Evolutionary conservation across 495 filamentous ascomycete species (phyloP), one percentile per base, ranked within the genome.

Genomic region (Talaromyces trachyspermus): DNA sequence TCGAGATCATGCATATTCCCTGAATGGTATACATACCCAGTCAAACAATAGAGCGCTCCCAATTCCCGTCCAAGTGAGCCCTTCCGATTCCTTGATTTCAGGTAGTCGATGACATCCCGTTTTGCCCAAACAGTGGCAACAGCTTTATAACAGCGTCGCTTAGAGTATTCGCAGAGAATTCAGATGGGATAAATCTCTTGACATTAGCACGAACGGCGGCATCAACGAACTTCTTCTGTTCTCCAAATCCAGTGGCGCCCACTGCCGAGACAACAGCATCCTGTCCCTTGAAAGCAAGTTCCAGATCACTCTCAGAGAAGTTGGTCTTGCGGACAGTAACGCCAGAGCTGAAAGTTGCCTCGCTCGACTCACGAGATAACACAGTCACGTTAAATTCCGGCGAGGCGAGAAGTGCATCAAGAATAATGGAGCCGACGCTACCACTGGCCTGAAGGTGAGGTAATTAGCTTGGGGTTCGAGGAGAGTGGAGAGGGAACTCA

Each of bases 141-240:
- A 74, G 40, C 11, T 63, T 55, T 8, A 58, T 44, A 2, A 71
- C 62, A 2, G 51, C 50, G 2, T 57, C 53, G 43, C 66, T 53
- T 6, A 54, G 53, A 20, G 54, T 66, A 52, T 67, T 65, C 0
- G 38, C 40, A 1, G 59, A 61, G 35, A 65, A 62, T 37, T 64
- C 63, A 1, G 56, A 61, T 1, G 61, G 59, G 14, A 70, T 58
- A 48, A 85, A 80, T 6, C 79, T 72, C 53, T 71, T 70, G 4
- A 85, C 79, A 12, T 78, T 76, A 2, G 75, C 80, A 0, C 65
- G 65, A 26, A 80, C 48, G 1, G 79, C 74, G 1, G 80, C 81
- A 51, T 86, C 78, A 12, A 85, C 70, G 17, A 81, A 58, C 4
- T 47, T 63, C 55, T 65, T 69, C 57, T 77, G 75, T 1, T 61